A percentile compares a stretch with the other conserved stretches of the same genome.
Evolutionary conservation across 2,329 filamentous ascomycete genomes (phyloP).

Genomic region (Aphanocladium album): DNA sequence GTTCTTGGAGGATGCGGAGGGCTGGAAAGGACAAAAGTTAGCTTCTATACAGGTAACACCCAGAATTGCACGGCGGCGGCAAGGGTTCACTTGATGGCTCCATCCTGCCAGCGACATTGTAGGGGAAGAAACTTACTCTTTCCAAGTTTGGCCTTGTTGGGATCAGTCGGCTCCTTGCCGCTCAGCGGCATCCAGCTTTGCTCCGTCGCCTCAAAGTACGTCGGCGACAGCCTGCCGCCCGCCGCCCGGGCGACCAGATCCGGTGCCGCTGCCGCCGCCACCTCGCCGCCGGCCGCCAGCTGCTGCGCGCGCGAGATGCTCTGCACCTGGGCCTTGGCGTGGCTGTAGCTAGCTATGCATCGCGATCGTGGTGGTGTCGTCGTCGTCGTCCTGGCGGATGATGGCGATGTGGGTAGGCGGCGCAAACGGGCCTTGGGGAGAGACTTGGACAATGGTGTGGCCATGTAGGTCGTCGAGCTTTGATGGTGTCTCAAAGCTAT

Average conservation of each 20-base stretch:
- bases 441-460: not conserved
- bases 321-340: conserved; percentile 27
- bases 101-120: no score
- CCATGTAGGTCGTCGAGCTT: not conserved
- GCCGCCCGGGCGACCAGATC: conserved; percentile 9
- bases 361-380: conserved; percentile 14
- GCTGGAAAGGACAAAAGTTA: no score
- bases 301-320: conserved; percentile 11
- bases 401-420: not conserved
- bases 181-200: conserved; percentile 23
- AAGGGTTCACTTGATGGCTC: no score
- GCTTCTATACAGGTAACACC: no score
- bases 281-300: not conserved
- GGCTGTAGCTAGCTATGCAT: conserved; percentile 25
- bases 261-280: not conserved
- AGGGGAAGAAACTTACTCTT: conserved; percentile 47
- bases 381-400: not conserved
- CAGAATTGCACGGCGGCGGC: no score
- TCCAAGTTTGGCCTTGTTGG: conserved; percentile 59
- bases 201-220: conserved; percentile 30
- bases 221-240: conserved; percentile 16
- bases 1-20: conserved; percentile 59
- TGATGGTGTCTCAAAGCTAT: not conserved
- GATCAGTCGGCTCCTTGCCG: conserved; percentile 37
- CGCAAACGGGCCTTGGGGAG: conserved; percentile 7